Evolutionary conservation across 2,329 filamentous ascomycete species (phyloP), one percentile per base, ranked within the genome.

Genomic region (Hirsutella thompsonii): DNA sequence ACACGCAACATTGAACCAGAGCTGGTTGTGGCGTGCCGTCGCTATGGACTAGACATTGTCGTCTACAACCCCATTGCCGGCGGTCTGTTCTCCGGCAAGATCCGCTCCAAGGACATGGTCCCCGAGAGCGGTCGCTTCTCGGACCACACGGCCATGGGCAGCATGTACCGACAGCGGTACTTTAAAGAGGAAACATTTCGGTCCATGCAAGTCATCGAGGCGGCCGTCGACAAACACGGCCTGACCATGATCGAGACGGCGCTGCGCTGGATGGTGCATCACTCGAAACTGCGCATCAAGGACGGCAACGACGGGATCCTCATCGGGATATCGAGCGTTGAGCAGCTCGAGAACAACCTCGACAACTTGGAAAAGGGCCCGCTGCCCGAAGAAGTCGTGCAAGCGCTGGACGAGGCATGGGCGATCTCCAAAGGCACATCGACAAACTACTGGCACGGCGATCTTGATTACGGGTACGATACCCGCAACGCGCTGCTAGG

Each of bases 41-140:
- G 83, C 40, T 90, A 87, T 57, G 83, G 82, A 2, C 69, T 92
- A 19, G 81, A 88, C 47, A 71, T 92, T 36, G 84, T 90, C 8
- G 68, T 86, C 34, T 90, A 89, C 63, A 93, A 92, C 57, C 86
- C 85, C 1, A 67, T 90, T 41, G 84, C 84, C 1, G 86, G 85
- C 18, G 86, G 86, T 2, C 64, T 93, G 11, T 83, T 93, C 59
- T 81, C 77, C 9, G 86, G 85, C 47, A 89, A 88, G 63, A 79
- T 85, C 66, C 84, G 82, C 63, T 73, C 74, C 40, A 63, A 64
- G 38, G 80, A 87, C 49, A 58, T 68, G 33, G 59, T 68, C 19
- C 83, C 83, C 0, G 60, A 64, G 0, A 75, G 80, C 43, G 85
- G 86, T 11, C 75, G 85, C 29, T 93, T 81, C 64, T 81, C 77